phyloP scores from a whole-genome alignment of 306 rosid species.

The Lathyrus oleraceus region DNA sequence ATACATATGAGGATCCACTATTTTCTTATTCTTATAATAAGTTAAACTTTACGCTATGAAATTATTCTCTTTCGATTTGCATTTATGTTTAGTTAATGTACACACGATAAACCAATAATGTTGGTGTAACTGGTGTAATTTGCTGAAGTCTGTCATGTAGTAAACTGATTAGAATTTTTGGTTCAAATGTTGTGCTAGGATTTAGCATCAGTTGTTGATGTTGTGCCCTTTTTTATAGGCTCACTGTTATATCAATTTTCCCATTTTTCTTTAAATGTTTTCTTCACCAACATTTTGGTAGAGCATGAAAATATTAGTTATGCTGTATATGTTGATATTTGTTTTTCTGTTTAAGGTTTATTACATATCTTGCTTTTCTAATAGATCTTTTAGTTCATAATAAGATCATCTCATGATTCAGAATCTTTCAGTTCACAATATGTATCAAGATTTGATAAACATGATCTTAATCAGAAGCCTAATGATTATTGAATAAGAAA shows the following conservation, averaged over 20 bases:
- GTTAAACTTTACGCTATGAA: too few species aligned
- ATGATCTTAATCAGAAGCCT: too few species aligned
- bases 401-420: too few species aligned
- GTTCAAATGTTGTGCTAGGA: constrained; percentile 76
- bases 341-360: too few species aligned
- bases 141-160: constrained; percentile 60
- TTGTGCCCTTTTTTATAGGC: constrained; percentile 57
- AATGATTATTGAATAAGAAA: too few species aligned
- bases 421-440: too few species aligned
- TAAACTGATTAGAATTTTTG: constrained; percentile 52
- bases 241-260: constrained; percentile 57
- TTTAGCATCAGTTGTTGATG: constrained; percentile 69
- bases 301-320: constrained; percentile 44
- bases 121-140: constrained; percentile 73
- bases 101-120: constrained; percentile 49
- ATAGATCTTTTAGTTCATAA: too few species aligned
- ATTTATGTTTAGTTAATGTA: constrained; percentile 52
- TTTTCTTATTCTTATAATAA: too few species aligned
- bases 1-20: too few species aligned
- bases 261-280: too few species aligned
- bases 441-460: too few species aligned
- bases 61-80: constrained; percentile 48
- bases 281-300: constrained; percentile 32
- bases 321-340: constrained; percentile 34
- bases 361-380: too few species aligned